phyloP scores from a whole-genome alignment of 306 rosid species.

The Echinosophora koreensis region DNA sequence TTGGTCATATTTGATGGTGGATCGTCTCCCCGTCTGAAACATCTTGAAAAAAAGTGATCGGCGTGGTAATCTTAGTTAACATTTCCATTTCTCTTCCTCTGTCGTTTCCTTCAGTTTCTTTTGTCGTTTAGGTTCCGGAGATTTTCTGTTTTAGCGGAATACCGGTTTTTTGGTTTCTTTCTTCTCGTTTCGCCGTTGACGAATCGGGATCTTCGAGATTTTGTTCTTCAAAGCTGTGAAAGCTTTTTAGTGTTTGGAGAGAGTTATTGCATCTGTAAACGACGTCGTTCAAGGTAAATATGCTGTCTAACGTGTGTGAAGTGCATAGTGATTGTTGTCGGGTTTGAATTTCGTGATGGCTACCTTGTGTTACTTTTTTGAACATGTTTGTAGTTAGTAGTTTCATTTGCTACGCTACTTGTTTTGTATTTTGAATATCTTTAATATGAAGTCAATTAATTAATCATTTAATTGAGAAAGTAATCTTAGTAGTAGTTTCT shows the following conservation, averaged over 20 bases:
- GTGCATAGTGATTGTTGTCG: not conserved
- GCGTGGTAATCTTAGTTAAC: slow-evolving; percentile 96
- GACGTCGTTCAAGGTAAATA: slow-evolving; percentile 40
- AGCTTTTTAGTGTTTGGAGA: slow-evolving; percentile 2
- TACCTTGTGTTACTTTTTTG: not conserved
- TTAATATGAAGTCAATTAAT: not conserved
- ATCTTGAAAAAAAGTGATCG: slow-evolving; percentile 80
- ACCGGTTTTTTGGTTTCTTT: slow-evolving; percentile 21
- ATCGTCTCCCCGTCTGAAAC: slow-evolving; percentile 79
- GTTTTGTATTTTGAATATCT: not conserved
- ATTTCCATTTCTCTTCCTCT: slow-evolving; percentile 34
- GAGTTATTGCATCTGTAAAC: not conserved
- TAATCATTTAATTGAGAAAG: not conserved
- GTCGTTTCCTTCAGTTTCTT: not conserved
- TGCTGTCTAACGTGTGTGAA: not conserved
- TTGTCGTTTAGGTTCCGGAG: slow-evolving; percentile 13
- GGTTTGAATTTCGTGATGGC: slow-evolving; percentile 5
- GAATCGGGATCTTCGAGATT: not conserved
- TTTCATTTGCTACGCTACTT: not conserved
- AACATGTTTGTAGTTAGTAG: not conserved
- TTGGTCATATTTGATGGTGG: slow-evolving; percentile 65
- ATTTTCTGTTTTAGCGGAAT: slow-evolving; percentile 6
- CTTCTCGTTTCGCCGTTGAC: slow-evolving; percentile 43
- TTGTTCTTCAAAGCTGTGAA: slow-evolving; percentile 16
- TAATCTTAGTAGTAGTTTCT: not conserved